phyloP scores from a whole-genome alignment of 2,329 filamentous ascomycete species.

The Clonostachys rosea region DNA sequence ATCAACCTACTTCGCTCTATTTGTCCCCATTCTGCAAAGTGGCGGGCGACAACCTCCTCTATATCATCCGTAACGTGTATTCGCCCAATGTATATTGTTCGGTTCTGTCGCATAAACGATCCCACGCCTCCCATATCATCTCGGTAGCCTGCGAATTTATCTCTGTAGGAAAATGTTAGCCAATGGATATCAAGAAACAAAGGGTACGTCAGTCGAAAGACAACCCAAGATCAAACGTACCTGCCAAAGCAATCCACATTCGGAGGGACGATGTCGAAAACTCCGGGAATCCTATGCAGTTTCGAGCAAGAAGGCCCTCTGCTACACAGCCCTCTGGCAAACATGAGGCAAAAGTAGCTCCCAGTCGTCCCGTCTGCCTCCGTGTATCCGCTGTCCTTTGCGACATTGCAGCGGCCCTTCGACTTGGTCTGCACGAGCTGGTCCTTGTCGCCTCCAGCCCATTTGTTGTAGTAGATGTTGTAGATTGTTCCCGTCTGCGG shows the following conservation, averaged over 20 bases:
- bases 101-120: constrained; percentile 87
- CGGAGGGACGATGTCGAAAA: constrained; percentile 87
- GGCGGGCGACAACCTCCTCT: constrained; percentile 88
- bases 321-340: constrained; percentile 76
- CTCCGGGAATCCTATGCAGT: constrained; percentile 79
- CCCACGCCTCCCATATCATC: constrained; percentile 98
- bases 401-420: constrained; percentile 81
- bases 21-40: constrained; percentile 96
- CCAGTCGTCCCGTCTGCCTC: constrained; percentile 72
- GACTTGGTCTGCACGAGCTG: constrained; percentile 52
- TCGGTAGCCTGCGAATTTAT: constrained; percentile 88
- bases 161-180: constrained; percentile 41
- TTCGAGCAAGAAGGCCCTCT: constrained; percentile 93
- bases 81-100: constrained; percentile 87
- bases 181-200: constrained; percentile 33
- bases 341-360: constrained; percentile 89
- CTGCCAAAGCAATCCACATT: constrained; percentile 84
- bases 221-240: neutral
- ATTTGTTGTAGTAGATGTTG: constrained; percentile 99
- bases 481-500: constrained; percentile 93
- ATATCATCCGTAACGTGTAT: constrained; percentile 97
- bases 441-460: constrained; percentile 77
- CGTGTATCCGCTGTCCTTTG: constrained; percentile 74
- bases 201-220: neutral
- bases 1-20: constrained; percentile 63